These are phyloP conservation scores for Teunomyces atbi DNA, from an alignment of 805 yeast species.

Conservation along the genomic window DNA sequence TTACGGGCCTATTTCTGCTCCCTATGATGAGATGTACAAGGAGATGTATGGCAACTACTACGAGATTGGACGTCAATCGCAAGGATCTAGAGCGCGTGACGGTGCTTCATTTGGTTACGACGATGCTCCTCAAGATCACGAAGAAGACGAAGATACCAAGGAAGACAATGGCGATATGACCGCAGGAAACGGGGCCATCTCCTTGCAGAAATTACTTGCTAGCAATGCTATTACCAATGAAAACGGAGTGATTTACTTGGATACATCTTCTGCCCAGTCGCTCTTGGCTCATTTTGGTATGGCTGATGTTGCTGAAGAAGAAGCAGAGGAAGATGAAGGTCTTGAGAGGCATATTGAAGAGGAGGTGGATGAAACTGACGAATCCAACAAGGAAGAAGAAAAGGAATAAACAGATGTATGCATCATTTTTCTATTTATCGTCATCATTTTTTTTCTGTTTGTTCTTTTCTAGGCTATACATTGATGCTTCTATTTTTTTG, in stretches of 20 bases:
- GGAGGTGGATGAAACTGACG: conserved; percentile 6
- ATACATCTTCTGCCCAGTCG: conserved; percentile 61
- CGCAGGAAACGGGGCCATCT: conserved; percentile 37
- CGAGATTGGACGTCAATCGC: conserved; percentile 11
- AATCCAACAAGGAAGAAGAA: conserved; percentile 5
- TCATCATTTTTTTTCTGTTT: not conserved
- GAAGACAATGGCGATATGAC: conserved; percentile 16
- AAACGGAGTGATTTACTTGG: conserved; percentile 64
- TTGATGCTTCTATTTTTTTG: conserved; percentile 2
- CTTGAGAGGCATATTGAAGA: conserved; percentile 6
- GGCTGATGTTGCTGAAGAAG: conserved; percentile 34
- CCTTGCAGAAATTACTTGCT: conserved; percentile 44
- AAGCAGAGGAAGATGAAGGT: conserved; percentile 26
- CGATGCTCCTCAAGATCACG: conserved; percentile 32
- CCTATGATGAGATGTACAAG: conserved; percentile 49
- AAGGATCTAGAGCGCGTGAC: conserved; percentile 1
- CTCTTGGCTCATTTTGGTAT: conserved; percentile 51
- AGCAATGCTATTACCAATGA: conserved; percentile 53
- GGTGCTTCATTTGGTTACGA: conserved; percentile 17
- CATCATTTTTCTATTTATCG: conserved; percentile 3
- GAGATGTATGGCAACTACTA: conserved; percentile 48
- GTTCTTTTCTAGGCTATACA: conserved; percentile 2
- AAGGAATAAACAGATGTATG: not conserved
- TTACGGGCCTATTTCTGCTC: conserved; percentile 45
- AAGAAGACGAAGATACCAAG: conserved; percentile 15